These are phyloP conservation scores for Cyberlindnera euphorbiae DNA, from an alignment of 805 yeast genomes.

Conservation along the genomic window DNA sequence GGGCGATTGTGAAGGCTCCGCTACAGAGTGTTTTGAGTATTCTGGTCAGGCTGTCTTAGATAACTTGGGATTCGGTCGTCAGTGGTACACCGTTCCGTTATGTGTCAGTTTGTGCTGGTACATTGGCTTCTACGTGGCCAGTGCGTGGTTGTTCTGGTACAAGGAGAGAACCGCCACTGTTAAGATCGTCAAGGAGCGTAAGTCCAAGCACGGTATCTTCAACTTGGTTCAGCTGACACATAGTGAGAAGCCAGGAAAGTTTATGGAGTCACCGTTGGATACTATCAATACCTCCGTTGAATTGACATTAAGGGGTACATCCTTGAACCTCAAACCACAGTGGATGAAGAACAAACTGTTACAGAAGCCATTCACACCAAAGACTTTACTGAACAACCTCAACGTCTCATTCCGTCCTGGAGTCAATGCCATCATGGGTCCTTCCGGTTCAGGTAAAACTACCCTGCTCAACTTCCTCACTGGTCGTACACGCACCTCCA, in stretches of 20 bases:
- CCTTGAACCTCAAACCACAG: constrained; percentile 12
- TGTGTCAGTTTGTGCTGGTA: constrained; percentile 55
- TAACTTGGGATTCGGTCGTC: constrained; percentile 53
- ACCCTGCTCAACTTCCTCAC: constrained; percentile 61
- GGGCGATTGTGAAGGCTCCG: constrained; percentile 65
- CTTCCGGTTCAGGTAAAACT: constrained; percentile 77
- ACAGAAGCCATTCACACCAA: constrained; percentile 8
- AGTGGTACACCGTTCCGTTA: constrained; percentile 66
- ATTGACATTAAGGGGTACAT: constrained; percentile 10
- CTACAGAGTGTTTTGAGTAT: constrained; percentile 41
- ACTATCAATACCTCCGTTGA: neutral
- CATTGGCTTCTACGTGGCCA: constrained; percentile 49
- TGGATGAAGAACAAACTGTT: constrained; percentile 4
- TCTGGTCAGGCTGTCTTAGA: constrained; percentile 51
- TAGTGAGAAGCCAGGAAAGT: neutral
- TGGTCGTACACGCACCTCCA: constrained; percentile 39
- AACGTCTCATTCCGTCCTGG: constrained; percentile 72
- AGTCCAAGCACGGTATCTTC: constrained; percentile 1
- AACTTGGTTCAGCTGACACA: constrained; percentile 1
- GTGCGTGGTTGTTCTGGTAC: constrained; percentile 38
- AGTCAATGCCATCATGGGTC: constrained; percentile 73
- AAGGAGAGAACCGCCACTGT: constrained; percentile 32
- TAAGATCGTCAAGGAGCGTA: constrained; percentile 19
- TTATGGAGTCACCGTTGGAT: neutral
- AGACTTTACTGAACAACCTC: constrained; percentile 26